These are phyloP conservation scores for Hyaloscypha variabilis DNA, from an alignment of 495 filamentous ascomycete species.

Conservation along the genomic window DNA sequence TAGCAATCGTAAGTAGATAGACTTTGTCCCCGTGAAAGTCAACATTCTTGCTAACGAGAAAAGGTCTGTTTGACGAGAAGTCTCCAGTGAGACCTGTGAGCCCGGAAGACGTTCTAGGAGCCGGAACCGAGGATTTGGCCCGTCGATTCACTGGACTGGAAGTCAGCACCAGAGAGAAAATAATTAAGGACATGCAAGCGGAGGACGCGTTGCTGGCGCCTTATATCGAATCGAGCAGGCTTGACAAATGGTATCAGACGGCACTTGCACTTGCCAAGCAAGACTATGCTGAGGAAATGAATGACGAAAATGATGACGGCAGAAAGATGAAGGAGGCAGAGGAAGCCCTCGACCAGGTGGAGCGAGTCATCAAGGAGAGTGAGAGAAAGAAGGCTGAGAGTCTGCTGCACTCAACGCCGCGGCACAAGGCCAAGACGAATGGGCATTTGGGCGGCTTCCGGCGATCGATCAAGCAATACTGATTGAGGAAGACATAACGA, in stretches of 20 bases:
- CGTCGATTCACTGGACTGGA: conserved; percentile 40
- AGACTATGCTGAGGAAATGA: conserved; percentile 23
- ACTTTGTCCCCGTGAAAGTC: conserved; percentile 1
- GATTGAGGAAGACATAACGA: conserved; percentile 11
- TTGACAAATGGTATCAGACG: conserved; percentile 56
- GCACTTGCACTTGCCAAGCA: conserved; percentile 36
- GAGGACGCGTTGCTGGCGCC: conserved; percentile 48
- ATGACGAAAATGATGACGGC: conserved; percentile 26
- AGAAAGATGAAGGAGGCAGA: conserved; percentile 14
- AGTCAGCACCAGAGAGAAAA: conserved; percentile 40
- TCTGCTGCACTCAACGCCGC: conserved; percentile 25
- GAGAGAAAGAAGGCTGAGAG: conserved; percentile 24
- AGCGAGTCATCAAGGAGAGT: conserved; percentile 24
- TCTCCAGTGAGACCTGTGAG: conserved; percentile 28
- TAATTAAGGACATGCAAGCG: conserved; percentile 44
- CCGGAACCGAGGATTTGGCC: conserved; percentile 43
- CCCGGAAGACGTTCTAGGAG: conserved; percentile 41
- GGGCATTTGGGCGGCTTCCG: conserved; percentile 8
- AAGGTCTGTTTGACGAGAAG: conserved; percentile 30
- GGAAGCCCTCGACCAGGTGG: conserved; percentile 22
- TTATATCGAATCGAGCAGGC: conserved; percentile 47
- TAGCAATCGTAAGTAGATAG: conserved; percentile 33
- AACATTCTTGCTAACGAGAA: neutral
- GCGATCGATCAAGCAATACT: conserved; percentile 27
- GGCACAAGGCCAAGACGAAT: conserved; percentile 22